Conservation (phyloP, 2,329 filamentous ascomycete genomes). For the Graphilbum sp. region DNA sequence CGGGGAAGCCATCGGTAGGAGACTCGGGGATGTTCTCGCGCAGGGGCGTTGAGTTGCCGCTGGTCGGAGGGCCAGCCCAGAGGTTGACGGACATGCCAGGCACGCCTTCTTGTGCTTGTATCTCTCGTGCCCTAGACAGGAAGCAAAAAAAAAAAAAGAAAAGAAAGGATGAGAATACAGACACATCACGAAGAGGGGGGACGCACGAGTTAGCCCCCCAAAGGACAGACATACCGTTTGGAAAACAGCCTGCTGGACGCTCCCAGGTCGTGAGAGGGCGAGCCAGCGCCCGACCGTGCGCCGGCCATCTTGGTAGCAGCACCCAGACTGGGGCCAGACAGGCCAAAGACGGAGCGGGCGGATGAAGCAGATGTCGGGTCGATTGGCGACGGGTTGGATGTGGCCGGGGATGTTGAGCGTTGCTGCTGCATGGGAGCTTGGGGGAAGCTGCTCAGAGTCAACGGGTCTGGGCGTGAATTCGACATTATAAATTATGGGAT, state of each 20-base stretch:
- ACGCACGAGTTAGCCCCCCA: too few relatives aligned
- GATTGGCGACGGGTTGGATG: slow-evolving; percentile 57
- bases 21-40: slow-evolving; percentile 97
- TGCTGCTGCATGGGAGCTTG: slow-evolving; percentile 41
- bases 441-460: slow-evolving; percentile 64
- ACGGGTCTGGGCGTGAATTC: slow-evolving; percentile 70
- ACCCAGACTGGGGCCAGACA: slow-evolving; percentile 47
- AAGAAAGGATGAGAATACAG: too few relatives aligned
- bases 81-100: slow-evolving; percentile 49
- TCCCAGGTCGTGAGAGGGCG: slow-evolving; percentile 80
- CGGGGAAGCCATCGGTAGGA: slow-evolving; percentile 87
- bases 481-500: slow-evolving; percentile 87
- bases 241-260: slow-evolving; percentile 68
- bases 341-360: slow-evolving; percentile 57
- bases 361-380: slow-evolving; percentile 45
- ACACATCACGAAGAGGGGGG: too few relatives aligned
- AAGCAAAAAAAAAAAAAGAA: slow-evolving; percentile 1
- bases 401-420: slow-evolving; percentile 64
- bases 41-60: slow-evolving; percentile 87
- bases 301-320: slow-evolving; percentile 41
- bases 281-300: slow-evolving; percentile 73
- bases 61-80: slow-evolving; percentile 93
- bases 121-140: slow-evolving; percentile 69
- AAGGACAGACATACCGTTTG: slow-evolving; percentile 54
- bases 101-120: slow-evolving; percentile 89